These are phyloP conservation scores for Diaporthe sp. DNA, from an alignment of 2,329 filamentous ascomycete species.

Conservation along the genomic window DNA sequence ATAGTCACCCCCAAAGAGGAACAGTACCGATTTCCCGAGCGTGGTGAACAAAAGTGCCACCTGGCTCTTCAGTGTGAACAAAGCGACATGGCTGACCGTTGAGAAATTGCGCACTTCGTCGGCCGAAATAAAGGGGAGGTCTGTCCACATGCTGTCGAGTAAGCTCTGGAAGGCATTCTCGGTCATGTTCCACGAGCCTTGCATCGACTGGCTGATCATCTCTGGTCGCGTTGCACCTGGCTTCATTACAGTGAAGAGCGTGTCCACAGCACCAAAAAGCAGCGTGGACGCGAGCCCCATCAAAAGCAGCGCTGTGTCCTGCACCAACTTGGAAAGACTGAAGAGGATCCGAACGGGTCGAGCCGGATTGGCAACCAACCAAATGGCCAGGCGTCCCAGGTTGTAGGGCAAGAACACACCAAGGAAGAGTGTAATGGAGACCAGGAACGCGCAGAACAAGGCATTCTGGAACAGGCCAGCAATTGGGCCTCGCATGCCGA, in stretches of 20 bases:
- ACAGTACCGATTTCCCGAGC: conserved; percentile 55
- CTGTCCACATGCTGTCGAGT: conserved; percentile 62
- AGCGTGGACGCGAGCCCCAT: conserved; percentile 66
- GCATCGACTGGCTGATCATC: conserved; percentile 37
- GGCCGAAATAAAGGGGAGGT: conserved; percentile 63
- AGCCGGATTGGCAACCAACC: conserved; percentile 83
- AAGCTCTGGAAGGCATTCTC: conserved; percentile 62
- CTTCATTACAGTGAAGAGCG: conserved; percentile 54
- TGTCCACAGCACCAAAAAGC: conserved; percentile 52
- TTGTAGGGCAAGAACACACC: conserved; percentile 95
- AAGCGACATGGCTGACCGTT: conserved; percentile 79
- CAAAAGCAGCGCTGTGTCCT: conserved; percentile 79
- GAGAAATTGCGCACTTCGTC: conserved; percentile 83
- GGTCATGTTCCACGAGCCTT: conserved; percentile 57
- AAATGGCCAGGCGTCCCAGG: conserved; percentile 85
- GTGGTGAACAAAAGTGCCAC: conserved; percentile 57
- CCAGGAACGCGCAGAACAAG: conserved; percentile 91
- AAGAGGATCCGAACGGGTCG: conserved; percentile 81
- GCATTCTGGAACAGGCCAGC: conserved; percentile 93
- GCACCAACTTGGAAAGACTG: conserved; percentile 80
- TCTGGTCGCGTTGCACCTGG: conserved; percentile 36
- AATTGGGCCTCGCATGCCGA: conserved; percentile 95
- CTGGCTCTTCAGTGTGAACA: conserved; percentile 71
- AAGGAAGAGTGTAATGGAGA: conserved; percentile 86
- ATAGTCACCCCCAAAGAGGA: conserved; percentile 62